Evolutionary conservation across 1,284 basidiomycete species (phyloP), one percentile per base, ranked within the genome.

Genomic region (Ustilago crameri): DNA sequence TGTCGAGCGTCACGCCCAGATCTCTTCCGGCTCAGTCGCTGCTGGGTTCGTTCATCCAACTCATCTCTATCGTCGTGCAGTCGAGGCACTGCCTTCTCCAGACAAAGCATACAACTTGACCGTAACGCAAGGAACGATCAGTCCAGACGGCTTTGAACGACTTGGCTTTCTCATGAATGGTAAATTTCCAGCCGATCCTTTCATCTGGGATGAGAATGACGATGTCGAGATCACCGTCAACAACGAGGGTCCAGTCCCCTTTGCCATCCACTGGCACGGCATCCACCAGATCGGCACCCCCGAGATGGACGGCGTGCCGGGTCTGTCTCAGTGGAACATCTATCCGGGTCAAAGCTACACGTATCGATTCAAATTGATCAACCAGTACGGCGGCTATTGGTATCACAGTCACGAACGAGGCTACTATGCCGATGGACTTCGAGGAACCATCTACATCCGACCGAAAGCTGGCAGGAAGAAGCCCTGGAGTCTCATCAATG

Each of bases 291-390:
- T 72, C 30, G 73, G 73, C 38, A 61, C 55, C 4, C 73, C 73
- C 10, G 63, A 75, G 50, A 75, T 75, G 73, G 73, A 75, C 42
- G 73, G 73, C 17, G 73, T 75, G n/a, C 73, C 73, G 3, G 73
- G 73, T 9, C 27, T 75, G 22, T 68, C 59, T 17, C 73, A 75
- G 51, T 75, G 73, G 73, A 71, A 67, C 51, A 75, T 75, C 57
- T 70, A 70, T 23, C 15, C 47, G 10, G 73, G 68, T 34, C 51
- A 68, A 32, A 51, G 51, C 9, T 75, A 64, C 50, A 62, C 61
- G 22, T 75, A 75, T 27, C 64, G 68, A 9, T 75, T 75, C 64
- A 70, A 68, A 52, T 44, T 75, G 47, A 48, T 56, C 44, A 66
- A 66, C 23, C 72, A 74, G 56, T 41, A 74, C 35, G 73, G 73